phyloP scores from a whole-genome alignment of 2,329 filamentous ascomycete species.

The Fusarium sp. region DNA sequence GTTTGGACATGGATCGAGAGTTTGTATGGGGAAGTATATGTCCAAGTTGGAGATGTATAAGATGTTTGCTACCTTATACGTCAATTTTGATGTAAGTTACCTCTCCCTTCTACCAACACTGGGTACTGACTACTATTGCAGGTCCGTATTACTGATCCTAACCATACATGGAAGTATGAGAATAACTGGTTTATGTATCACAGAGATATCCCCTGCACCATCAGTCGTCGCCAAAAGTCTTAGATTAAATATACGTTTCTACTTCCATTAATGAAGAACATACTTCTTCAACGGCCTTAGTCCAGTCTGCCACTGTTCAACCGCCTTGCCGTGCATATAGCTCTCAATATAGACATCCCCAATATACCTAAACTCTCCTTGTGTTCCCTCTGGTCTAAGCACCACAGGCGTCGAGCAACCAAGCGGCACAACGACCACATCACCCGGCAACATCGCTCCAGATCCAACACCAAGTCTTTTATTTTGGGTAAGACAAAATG shows the following conservation, averaged over 20 bases:
- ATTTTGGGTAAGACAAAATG: conserved; percentile 19
- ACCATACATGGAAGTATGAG: conserved; percentile 30
- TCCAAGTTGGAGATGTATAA: conserved; percentile 37
- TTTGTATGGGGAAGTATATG: conserved; percentile 38
- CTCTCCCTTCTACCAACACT: accelerated
- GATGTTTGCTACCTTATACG: conserved; percentile 32
- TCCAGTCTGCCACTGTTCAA: conserved; percentile 12
- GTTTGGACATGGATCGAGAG: conserved; percentile 31
- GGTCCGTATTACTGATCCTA: conserved; percentile 18
- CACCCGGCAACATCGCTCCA: conserved; percentile 24
- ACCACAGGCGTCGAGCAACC: conserved; percentile 27
- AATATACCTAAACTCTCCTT: conserved; percentile 17
- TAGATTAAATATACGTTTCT: background rate
- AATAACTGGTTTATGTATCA: conserved; percentile 41
- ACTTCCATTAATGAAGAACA: conserved; percentile 4
- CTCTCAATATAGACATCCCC: conserved; percentile 26
- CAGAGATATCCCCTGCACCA: conserved; percentile 29
- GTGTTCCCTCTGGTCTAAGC: conserved; percentile 10
- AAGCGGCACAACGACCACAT: conserved; percentile 18
- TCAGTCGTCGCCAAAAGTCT: conserved; percentile 5
- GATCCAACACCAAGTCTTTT: conserved; percentile 14
- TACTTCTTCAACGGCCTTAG: conserved; percentile 13
- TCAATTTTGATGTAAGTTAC: conserved; percentile 26
- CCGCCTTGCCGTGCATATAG: conserved; percentile 24
- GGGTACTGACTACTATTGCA: background rate